Evolutionary conservation across 2,329 filamentous ascomycete species (phyloP), one percentile per base, ranked within the genome.

Genomic region (Arthrobotrys iridis): DNA sequence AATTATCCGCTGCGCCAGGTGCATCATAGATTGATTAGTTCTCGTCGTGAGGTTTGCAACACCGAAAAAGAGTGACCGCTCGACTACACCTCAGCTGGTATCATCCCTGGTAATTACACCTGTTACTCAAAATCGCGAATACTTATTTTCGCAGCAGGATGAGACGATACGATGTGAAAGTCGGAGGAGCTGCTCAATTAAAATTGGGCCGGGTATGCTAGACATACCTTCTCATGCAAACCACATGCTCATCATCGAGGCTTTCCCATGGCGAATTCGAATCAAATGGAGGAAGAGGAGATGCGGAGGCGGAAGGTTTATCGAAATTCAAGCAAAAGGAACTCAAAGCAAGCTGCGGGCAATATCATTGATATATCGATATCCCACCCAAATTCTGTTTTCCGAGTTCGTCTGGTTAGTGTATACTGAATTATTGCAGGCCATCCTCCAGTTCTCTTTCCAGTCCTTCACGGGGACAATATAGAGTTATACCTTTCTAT

Each of bases 1-100:
- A 67, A 63, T 33, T 37, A 62, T 52, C 70, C 52, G 45, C 62
- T 74, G 26, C 35, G 46, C 52, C 70, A 74, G 70, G 70, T 74
- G 70, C 70, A 67, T 67, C 62, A 50, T 67, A 55, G 62, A 57
- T 74, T 55, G 50, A 55, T 55, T 74, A 63, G 60, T 67, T 74
- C 66, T 74, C 70, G 70, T 67, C 60, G 18, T 72, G 59, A 15
- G 22, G 40, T 59, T 71, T 60, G 59, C 68, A 73, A 73, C 68
- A 73, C 59, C 63, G 35, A 63, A 60, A 18, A 50, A 33, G 35
- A 65, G 24, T 33, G 13, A n/a, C 41, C 55, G 18, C 52, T 62
- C 46, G 22, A 71, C 43, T 37, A 50, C 33, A 65, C 59, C 60
- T 73, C 68, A 73, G 68, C 68, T 73, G 68, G 59, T 40, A 18